A percentile compares a stretch with the other conserved stretches of the same genome.
phyloP scores from a whole-genome alignment of 805 yeast genomes.

The Pichia heedii region DNA sequence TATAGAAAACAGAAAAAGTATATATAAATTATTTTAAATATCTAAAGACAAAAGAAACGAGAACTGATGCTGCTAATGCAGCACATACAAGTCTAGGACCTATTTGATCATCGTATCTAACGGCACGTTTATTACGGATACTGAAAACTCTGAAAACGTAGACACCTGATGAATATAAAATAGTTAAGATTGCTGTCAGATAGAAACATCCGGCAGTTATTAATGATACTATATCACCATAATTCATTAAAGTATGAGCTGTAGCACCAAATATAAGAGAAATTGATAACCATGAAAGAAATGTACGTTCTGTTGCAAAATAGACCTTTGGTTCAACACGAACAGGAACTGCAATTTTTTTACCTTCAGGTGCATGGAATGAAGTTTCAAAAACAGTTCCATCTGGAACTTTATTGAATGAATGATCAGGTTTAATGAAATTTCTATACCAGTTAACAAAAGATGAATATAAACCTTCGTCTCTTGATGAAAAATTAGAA shows the following conservation, averaged over 20 bases:
- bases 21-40: conserved; percentile 25
- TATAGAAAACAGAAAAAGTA: too few relatives aligned
- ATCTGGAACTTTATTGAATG: conserved; percentile 46
- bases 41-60: conserved; percentile 50
- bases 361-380: conserved; percentile 77
- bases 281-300: conserved; percentile 86
- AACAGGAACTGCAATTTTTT: conserved; percentile 83
- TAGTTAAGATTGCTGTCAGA: conserved; percentile 64
- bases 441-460: conserved; percentile 12
- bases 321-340: conserved; percentile 98
- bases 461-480: conserved; percentile 12
- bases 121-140: conserved; percentile 76
- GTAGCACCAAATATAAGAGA: conserved; percentile 83
- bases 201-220: conserved; percentile 84
- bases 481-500: conserved; percentile 4
- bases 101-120: conserved; percentile 73
- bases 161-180: conserved; percentile 60
- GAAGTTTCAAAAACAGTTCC: conserved; percentile 55
- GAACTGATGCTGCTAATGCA: conserved; percentile 62
- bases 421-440: conserved; percentile 30
- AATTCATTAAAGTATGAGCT: conserved; percentile 76
- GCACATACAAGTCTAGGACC: conserved; percentile 83
- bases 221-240: conserved; percentile 68
- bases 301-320: conserved; percentile 95
- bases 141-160: conserved; percentile 77